phyloP scores from a whole-genome alignment of 345 rosid genomes.

The Trapa incisa region DNA sequence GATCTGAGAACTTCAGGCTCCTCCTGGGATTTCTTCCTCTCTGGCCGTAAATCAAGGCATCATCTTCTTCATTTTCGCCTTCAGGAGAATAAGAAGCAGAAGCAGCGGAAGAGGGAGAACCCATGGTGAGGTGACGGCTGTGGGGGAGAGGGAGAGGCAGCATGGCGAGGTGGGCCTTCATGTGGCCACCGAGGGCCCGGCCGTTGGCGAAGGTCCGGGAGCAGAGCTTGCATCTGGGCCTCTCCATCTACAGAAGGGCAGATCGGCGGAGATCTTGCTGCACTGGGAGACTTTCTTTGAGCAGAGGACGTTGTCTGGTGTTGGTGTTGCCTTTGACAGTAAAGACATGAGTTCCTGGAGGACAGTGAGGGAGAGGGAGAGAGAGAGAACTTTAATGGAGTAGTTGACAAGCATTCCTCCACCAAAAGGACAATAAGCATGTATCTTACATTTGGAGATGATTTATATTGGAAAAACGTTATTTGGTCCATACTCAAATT shows the following conservation, averaged over 20 bases:
- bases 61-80: slow-evolving; percentile 8
- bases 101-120: slow-evolving; percentile 18
- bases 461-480: no score
- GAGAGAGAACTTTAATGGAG: no score
- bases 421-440: no score
- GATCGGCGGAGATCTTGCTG: not conserved
- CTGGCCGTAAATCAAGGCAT: slow-evolving; percentile 7
- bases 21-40: slow-evolving; percentile 14
- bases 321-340: no score
- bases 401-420: no score
- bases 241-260: slow-evolving; percentile 37
- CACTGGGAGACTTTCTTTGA: no score
- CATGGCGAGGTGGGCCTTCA: slow-evolving; percentile 75
- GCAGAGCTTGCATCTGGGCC: slow-evolving; percentile 74
- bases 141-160: slow-evolving; percentile 30
- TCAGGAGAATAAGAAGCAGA: slow-evolving; percentile 25
- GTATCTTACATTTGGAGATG: no score
- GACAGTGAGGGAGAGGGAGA: no score
- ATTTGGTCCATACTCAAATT: no score
- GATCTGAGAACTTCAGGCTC: slow-evolving; percentile 53
- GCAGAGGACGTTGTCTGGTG: no score
- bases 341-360: no score
- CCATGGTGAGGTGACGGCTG: slow-evolving; percentile 17
- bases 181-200: slow-evolving; percentile 91
- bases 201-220: slow-evolving; percentile 63